phyloP scores from a whole-genome alignment of 2,329 filamentous ascomycete genomes.

The Aspergillus candidus region DNA sequence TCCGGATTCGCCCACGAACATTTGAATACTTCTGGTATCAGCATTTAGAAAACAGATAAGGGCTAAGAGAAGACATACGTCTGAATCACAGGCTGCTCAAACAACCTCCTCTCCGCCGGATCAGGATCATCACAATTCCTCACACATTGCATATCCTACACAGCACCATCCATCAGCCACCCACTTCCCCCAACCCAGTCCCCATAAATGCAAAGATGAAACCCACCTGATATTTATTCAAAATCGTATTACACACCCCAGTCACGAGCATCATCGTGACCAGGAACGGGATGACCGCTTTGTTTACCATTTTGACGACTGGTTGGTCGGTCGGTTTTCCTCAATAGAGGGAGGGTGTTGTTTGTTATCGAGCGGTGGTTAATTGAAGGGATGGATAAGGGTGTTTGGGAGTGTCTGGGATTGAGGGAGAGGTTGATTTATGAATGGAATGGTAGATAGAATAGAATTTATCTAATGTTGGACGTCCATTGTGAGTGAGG shows the following conservation, averaged over 20 bases:
- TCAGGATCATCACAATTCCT: constrained; percentile 72
- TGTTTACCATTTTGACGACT: constrained; percentile 57
- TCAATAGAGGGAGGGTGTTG: no score
- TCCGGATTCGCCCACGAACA: constrained; percentile 95
- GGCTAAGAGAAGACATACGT: constrained; percentile 47
- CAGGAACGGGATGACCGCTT: constrained; percentile 70
- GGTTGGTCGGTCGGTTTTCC: not conserved
- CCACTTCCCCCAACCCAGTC: no score
- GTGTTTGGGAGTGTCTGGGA: no score
- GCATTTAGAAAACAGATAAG: not conserved
- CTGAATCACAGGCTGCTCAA: constrained; percentile 94
- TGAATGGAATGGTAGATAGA: no score
- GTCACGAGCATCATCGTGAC: constrained; percentile 96
- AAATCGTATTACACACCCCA: constrained; percentile 90
- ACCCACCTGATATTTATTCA: constrained; percentile 89
- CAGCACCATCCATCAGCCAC: not conserved
- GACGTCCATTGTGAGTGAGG: no score
- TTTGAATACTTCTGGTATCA: constrained; percentile 56
- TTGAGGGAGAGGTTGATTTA: no score
- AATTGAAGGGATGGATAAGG: no score
- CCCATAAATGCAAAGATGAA: no score
- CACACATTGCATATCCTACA: constrained; percentile 88
- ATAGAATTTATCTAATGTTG: no score
- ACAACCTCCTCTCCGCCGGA: constrained; percentile 61
- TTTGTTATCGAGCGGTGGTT: not conserved